Evolutionary conservation across 805 yeast species (phyloP).

Genomic region (Tetrapisispora fleetii): DNA sequence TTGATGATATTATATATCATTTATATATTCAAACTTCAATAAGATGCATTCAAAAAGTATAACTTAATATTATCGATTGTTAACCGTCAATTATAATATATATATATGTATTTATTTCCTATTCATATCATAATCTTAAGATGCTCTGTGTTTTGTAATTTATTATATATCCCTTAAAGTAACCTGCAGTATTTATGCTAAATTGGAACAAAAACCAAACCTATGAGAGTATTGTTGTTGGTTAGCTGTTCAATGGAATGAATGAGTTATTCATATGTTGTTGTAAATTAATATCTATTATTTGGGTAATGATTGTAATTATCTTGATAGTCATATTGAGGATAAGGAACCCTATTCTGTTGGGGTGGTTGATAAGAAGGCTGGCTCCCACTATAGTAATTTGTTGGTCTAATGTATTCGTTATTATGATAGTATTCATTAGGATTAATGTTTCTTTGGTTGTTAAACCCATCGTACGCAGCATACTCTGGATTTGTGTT

Average conservation of each 20-base stretch:
- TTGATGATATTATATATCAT: no score
- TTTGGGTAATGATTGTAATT: not conserved
- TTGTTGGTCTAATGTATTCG: not conserved
- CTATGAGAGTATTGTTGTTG: not conserved
- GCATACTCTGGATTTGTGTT: not conserved
- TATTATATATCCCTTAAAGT: not conserved
- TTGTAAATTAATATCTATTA: not conserved
- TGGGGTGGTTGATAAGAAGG: not conserved
- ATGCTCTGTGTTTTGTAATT: no score
- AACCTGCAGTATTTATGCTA: not conserved
- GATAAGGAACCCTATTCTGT: constrained; percentile 2
- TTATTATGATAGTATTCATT: no score
- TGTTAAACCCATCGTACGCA: not conserved
- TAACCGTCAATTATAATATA: no score
- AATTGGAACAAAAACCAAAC: not conserved
- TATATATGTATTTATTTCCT: no score
- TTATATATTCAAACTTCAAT: no score
- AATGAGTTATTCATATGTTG: not conserved
- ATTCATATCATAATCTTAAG: no score
- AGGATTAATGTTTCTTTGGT: not conserved
- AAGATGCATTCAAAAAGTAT: no score
- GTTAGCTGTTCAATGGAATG: not conserved
- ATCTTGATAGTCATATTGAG: not conserved
- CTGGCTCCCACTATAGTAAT: not conserved
- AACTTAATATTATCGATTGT: no score